Base-by-base conservation (phyloP, 2,329 filamentous ascomycete genomes). In the Metarhizium humberi region DNA sequence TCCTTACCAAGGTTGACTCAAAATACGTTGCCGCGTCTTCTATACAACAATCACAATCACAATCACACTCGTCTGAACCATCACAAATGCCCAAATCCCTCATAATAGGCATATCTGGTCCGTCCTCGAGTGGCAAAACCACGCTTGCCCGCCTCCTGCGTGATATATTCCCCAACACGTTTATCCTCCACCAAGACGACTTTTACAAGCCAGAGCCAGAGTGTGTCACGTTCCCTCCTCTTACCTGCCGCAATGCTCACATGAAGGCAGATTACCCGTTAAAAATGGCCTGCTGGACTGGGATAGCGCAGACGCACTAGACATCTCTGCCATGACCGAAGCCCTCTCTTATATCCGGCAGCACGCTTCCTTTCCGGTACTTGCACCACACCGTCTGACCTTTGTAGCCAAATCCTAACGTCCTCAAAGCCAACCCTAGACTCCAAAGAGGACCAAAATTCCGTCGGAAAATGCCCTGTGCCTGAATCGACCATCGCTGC, bases 171-270 rank as follows among this genome's bases (percentile, higher is more conserved):
- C 85, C 85, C 8, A 76, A 79, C 61, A 79, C 84, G 16, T 92
- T 91, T 66, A 88, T 97, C 65, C 79, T 99, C 25, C 94, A 99
- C 69, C 85, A 96, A 69, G 94, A 99, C 74, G 94, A 99, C 71
- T 99, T 97, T 69, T 99, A 96, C 74, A 85, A 84, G 60, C 77
- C 88, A 1, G 92, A 97, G 67, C 73, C 79, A 34, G 79, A 90
- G 80, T 89, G 64, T 66, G 78, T 16, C 10, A 6, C 47, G 49
- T 20, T 34, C 30, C n/a, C 29, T 13, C 20, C 29, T 25, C 51
- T 48, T 45, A 29, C 38, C 4, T n/a, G 14, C 38, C 8, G 38
- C 38, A n/a, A 50, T 45, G 20, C 36, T 51, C 18, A 32, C n/a
- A 3, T 30, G 16, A 20, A 20, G 13, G 38, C 51, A 84, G 81